These are phyloP conservation scores for Taphrina pruni DNA, from an alignment of 1,139 yeast genomes.

Conservation along the genomic window DNA sequence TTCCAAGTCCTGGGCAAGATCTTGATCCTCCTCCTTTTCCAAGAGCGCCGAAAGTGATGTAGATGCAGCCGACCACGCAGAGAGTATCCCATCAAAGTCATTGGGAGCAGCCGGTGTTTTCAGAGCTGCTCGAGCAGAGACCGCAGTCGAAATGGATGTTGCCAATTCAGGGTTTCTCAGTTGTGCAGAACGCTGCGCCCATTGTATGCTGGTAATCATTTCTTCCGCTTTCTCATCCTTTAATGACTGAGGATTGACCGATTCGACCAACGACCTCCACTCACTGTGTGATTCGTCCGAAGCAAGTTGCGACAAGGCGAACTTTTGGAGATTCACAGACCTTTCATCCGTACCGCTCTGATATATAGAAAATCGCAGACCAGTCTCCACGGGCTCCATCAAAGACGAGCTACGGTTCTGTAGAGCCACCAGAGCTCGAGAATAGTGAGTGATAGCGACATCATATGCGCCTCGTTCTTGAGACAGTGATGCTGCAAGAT, in stretches of 20 bases:
- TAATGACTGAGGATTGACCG: conserved; percentile 18
- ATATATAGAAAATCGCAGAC: conserved; percentile 23
- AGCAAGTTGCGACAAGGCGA: conserved; percentile 26
- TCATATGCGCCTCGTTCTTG: conserved; percentile 29
- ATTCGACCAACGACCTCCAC: conserved; percentile 22
- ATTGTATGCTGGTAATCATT: conserved; percentile 34
- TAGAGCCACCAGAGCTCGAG: conserved; percentile 32
- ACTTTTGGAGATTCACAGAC: conserved; percentile 26
- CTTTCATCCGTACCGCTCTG: conserved; percentile 26
- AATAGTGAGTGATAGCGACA: conserved; percentile 21
- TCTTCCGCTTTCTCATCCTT: conserved; percentile 8
- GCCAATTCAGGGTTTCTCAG: conserved; percentile 24
- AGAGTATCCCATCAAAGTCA: conserved; percentile 20
- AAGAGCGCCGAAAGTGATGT: conserved; percentile 12
- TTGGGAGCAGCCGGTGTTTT: conserved; percentile 6
- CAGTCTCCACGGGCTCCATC: conserved; percentile 35
- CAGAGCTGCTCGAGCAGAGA: conserved; percentile 22
- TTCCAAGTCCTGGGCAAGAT: conserved; percentile 26
- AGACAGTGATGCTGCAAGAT: conserved; percentile 11
- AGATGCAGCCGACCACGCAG: conserved; percentile 24
- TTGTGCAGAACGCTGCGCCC: conserved; percentile 29
- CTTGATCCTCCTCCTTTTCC: conserved; percentile 36
- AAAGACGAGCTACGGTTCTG: conserved; percentile 24
- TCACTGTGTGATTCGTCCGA: conserved; percentile 11
- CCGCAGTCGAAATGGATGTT: conserved; percentile 27